phyloP scores from a whole-genome alignment of 169 alveolate species.

The Besnoitia besnoiti region DNA sequence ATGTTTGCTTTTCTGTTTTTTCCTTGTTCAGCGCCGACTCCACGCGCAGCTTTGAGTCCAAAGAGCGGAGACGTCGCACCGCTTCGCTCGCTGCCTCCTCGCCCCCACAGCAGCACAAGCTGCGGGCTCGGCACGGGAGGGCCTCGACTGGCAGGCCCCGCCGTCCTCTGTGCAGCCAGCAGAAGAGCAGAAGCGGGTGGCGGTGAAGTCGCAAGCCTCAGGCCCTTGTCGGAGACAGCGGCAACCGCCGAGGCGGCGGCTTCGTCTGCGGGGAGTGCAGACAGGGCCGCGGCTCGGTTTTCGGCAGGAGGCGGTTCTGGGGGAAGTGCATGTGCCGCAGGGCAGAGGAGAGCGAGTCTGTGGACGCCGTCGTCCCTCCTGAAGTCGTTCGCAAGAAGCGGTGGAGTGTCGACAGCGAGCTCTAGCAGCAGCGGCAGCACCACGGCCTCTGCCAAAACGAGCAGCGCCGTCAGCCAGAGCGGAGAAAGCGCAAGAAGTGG shows the following conservation, averaged over 20 bases:
- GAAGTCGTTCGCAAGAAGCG: constrained; percentile 19
- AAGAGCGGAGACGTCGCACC: not conserved
- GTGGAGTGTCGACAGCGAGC: not conserved
- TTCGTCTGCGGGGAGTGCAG: constrained; percentile 9
- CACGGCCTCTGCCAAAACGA: constrained; percentile 25
- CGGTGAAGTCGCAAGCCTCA: too few species aligned
- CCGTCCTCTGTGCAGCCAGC: not conserved
- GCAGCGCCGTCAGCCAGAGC: not conserved
- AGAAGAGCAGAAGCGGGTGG: not conserved
- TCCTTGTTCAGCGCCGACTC: not conserved
- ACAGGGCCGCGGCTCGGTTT: constrained; percentile 30
- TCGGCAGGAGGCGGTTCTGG: not conserved
- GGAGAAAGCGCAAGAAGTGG: not conserved
- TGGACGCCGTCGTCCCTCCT: constrained; percentile 30
- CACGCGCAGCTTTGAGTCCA: not conserved
- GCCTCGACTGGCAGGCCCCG: not conserved
- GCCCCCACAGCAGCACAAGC: not conserved
- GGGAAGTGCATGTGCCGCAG: constrained; percentile 30
- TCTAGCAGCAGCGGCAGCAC: not conserved
- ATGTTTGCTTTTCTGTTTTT: not conserved
- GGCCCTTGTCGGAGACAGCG: not conserved
- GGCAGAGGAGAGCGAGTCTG: constrained; percentile 1
- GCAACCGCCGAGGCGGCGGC: not conserved
- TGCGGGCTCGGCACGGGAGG: not conserved
- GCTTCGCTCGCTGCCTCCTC: not conserved